phyloP scores from a whole-genome alignment of 2,329 filamentous ascomycete genomes.

The Chrysoporthe austroafricana region DNA sequence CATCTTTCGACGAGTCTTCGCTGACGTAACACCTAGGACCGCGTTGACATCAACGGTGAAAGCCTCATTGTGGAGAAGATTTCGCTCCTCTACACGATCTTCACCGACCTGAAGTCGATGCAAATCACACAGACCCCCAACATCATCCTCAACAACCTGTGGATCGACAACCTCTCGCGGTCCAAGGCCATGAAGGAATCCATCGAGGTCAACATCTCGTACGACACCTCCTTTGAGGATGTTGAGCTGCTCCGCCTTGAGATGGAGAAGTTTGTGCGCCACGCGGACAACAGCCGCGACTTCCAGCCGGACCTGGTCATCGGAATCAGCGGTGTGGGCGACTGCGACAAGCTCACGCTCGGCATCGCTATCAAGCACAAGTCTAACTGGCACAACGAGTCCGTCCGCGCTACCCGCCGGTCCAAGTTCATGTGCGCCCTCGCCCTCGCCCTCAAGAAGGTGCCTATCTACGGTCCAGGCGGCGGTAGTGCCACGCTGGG shows the following conservation, averaged over 20 bases:
- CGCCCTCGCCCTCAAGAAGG: conserved; percentile 79
- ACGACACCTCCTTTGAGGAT: conserved; percentile 87
- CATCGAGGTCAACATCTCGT: conserved; percentile 78
- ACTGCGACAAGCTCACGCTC: conserved; percentile 86
- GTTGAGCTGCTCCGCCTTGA: conserved; percentile 83
- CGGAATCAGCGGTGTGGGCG: conserved; percentile 76
- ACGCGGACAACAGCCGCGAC: conserved; percentile 85
- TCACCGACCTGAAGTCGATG: conserved; percentile 80
- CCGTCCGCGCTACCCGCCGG: conserved; percentile 76
- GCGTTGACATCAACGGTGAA: conserved; percentile 76
- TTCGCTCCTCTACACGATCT: conserved; percentile 89
- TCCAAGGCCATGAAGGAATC: conserved; percentile 91
- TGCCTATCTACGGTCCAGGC: conserved; percentile 83
- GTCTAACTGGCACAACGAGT: conserved; percentile 88
- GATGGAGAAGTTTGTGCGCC: conserved; percentile 81
- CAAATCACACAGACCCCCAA: conserved; percentile 83
- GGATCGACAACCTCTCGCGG: conserved; percentile 92
- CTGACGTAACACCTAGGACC: conserved; percentile 54
- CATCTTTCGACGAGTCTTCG: background rate
- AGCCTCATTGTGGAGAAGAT: conserved; percentile 89
- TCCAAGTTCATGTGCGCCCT: conserved; percentile 98
- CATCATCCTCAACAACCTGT: conserved; percentile 87
- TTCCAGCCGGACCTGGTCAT: conserved; percentile 85
- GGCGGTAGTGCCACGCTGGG: conserved; percentile 64
- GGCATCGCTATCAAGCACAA: conserved; percentile 89